Evolutionary conservation across 1,139 yeast species (phyloP), one percentile per base, ranked within the genome.

Genomic region (Scheffersomyces cryptocercus): DNA sequence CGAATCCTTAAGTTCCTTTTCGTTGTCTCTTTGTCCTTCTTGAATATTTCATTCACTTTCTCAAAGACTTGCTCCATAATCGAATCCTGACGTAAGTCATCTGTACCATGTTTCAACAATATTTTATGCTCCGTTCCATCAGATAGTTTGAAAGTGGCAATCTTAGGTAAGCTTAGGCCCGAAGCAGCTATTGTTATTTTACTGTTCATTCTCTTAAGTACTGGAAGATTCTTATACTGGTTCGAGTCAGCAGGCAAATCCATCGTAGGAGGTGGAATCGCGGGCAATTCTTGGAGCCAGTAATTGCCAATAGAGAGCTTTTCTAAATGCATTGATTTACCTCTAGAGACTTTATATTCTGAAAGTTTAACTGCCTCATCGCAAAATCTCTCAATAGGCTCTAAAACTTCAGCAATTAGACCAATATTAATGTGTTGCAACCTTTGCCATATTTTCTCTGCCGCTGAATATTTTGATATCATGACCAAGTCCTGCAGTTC

Each of bases 31-130:
- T 75, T 72, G 55, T 87, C 82, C 30, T 70, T 71, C 12, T 56
- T 62, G 47, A 93, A 75, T 36, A 91, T 77, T n/a, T 71, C 67
- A 56, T 91, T 89, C 14, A 90, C 97, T 59, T 90, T 88, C 26
- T 77, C 85, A 62, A 95, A 95, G 1, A 93, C 98, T 59, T 93
- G 99, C 60, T 91, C 96, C 99, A 95, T 95, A 48, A 93, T 88
- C 0, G 96, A 88, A 64, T 95, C 99, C 63, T 95, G 99, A 43
- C 99, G 71, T 43, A 93, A 67, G 64, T 95, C 99, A 64, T 95
- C 99, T 5, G 88, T 79, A 4, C 96, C 91, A 28, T 89, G 88
- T 58, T 95, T 95, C 52, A 90, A 70, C 15, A 93, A 68, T 58
- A 85, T 75, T 44, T 71, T 79, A 46, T 80, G 84, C 0, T 49